Conservation (phyloP, 495 filamentous ascomycete genomes). For the Cenococcum geophilum region DNA sequence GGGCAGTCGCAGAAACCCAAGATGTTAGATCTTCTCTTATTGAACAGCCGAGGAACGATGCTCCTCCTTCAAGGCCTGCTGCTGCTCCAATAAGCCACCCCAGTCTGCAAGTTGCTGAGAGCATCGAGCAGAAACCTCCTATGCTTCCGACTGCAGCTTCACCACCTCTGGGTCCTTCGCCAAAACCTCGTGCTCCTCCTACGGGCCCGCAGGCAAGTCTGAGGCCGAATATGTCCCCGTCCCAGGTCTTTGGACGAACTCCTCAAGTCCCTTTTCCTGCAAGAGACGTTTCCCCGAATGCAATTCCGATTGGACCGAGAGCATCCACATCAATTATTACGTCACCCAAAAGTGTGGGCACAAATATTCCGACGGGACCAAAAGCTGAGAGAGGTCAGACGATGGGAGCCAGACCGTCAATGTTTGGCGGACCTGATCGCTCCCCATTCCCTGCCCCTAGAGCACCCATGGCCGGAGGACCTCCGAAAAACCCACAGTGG, state of each 20-base stretch:
- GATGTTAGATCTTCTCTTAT: constrained; percentile 5
- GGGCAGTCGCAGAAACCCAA: constrained; percentile 7
- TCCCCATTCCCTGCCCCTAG: constrained; percentile 26
- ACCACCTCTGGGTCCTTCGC: constrained; percentile 13
- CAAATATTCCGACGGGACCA: constrained; percentile 39
- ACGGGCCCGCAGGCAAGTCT: constrained; percentile 22
- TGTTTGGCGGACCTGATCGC: constrained; percentile 28
- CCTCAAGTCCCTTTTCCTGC: constrained; percentile 9
- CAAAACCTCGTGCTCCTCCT: constrained; percentile 21
- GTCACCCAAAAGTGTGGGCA: constrained; percentile 33
- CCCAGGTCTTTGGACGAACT: constrained; percentile 20
- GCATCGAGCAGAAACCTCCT: constrained; percentile 16
- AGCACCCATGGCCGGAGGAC: constrained; percentile 8
- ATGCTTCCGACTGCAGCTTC: constrained; percentile 12
- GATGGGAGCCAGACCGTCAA: constrained; percentile 20
- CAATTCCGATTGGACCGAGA: constrained; percentile 30
- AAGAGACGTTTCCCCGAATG: constrained; percentile 24
- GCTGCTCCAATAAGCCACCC: not conserved
- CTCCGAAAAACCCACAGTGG: constrained; percentile 34
- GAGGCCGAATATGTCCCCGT: constrained; percentile 32
- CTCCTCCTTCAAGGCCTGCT: constrained; percentile 8
- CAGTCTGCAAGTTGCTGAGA: not conserved
- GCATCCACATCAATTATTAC: constrained; percentile 29
- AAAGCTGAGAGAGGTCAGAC: constrained; percentile 35
- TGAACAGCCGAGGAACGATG: constrained; percentile 15